Evolutionary conservation across 495 filamentous ascomycete species (phyloP).

Genomic region (Ascodesmis nigricans): DNA sequence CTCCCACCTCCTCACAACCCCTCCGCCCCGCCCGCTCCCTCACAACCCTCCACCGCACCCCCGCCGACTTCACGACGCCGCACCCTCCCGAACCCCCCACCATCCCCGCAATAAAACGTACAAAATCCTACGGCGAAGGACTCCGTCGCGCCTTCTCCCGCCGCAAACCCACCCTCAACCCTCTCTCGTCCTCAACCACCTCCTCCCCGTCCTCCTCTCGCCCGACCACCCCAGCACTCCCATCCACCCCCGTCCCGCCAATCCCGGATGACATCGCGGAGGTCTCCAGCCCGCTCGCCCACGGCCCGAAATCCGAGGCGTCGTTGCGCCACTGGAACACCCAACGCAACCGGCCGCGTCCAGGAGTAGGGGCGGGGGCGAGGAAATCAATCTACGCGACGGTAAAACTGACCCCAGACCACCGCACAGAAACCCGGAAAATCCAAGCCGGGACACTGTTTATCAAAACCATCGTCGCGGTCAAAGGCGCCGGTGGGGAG

Average conservation of each 20-base stretch:
- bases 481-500: conserved; percentile 6
- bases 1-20: conserved; percentile 1
- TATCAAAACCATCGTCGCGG: conserved; percentile 14
- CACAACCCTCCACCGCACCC: too few relatives aligned
- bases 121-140: conserved; percentile 6
- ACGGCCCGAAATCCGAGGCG: not conserved
- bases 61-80: too few relatives aligned
- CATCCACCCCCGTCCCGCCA: conserved; percentile 1
- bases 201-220: conserved; percentile 7
- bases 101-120: conserved; percentile 1
- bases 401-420: conserved; percentile 12
- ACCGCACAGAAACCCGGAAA: conserved; percentile 9
- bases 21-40: too few relatives aligned
- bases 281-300: conserved; percentile 4
- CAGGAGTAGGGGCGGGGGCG: too few relatives aligned
- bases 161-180: conserved; percentile 4
- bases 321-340: conserved; percentile 2
- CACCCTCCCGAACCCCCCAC: too few relatives aligned
- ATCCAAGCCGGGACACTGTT: conserved; percentile 20
- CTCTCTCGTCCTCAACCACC: not conserved
- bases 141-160: conserved; percentile 18
- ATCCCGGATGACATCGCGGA: not conserved
- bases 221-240: conserved; percentile 7
- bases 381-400: too few relatives aligned
- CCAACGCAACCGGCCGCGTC: too few relatives aligned